Conservation (phyloP, 768 basidiomycete genomes). For the Trametes punicea region DNA sequence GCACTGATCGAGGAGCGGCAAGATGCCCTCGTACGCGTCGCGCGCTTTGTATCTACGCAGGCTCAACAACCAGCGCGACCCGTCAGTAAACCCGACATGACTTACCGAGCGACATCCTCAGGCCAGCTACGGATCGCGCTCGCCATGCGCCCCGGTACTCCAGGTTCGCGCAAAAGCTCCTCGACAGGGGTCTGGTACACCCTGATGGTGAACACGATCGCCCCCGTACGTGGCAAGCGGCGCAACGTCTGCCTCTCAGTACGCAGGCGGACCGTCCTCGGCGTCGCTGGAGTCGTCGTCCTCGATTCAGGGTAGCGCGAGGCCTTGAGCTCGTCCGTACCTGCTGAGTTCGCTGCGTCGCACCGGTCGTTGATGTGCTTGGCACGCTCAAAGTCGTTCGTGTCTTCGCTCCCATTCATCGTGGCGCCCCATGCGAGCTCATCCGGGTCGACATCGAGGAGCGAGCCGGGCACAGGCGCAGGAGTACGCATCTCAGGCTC, state of each 20-base stretch:
- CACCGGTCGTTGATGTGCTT: constrained; percentile 14
- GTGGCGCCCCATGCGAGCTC: constrained; percentile 64
- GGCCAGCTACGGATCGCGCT: constrained; percentile 66
- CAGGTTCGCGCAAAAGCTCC: constrained; percentile 50
- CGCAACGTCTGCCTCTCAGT: constrained; percentile 66
- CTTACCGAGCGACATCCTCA: constrained; percentile 53
- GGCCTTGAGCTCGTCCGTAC: neutral
- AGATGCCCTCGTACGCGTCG: constrained; percentile 30
- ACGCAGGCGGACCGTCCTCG: constrained; percentile 46
- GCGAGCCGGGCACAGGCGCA: constrained; percentile 15
- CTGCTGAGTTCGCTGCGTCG: neutral
- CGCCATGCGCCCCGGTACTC: constrained; percentile 59
- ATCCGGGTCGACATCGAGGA: constrained; percentile 49
- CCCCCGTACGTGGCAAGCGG: constrained; percentile 59
- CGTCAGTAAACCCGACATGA: constrained; percentile 16
- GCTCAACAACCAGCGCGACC: neutral
- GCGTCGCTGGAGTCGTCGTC: constrained; percentile 17
- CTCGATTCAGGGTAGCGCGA: neutral
- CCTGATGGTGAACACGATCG: constrained; percentile 66
- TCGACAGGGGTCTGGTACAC: constrained; percentile 58
- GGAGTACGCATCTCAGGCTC: constrained; percentile 18
- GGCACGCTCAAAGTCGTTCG: constrained; percentile 18
- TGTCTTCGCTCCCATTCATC: constrained; percentile 54
- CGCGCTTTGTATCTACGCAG: constrained; percentile 32
- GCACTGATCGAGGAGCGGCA: constrained; percentile 36